Evolutionary conservation across 2,329 filamentous ascomycete species (phyloP), one percentile per base, ranked within the genome.

Genomic region (Paracamarosporium sp.): DNA sequence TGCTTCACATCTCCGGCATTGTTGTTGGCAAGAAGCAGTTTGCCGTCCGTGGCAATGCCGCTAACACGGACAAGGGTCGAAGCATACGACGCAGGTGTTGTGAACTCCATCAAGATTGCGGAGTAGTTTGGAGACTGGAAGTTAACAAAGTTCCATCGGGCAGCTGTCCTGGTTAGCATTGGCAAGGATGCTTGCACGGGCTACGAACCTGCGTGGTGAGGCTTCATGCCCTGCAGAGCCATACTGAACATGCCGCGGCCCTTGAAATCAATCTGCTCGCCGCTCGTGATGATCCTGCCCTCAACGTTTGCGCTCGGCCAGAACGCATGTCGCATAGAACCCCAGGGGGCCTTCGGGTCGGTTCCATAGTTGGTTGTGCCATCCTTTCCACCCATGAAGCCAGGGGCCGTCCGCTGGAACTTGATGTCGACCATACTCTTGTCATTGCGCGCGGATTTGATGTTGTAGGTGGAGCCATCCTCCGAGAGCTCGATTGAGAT

Each of bases 221-320:
- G 95, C 85, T 99, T 99, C 94, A 98, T 98, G 76, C 93, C 95
- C 81, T 98, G 95, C 50, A 98, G 81, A 38, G 92, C 93, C 76
- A 95, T 90, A 65, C 90, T 84, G 79, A 93, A 94, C 70, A 96
- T 82, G 30, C 88, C 93, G 62, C 83, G 86, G 56, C 94, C 94
- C 71, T 87, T 89, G 76, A 97, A 88, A 75, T 97, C 89, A 61
- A 97, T 83, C 35, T 90, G 87, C 46, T 92, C 92, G 31, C 92
- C 88, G 69, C 90, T 86, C 59, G 93, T 96, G 62, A 91, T 87
- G 76, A 98, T 92, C 65, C 85, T 91, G 50, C 95, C 95, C 77
- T 94, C 90, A 12, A 90, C 87, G 45, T 82, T 83, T 78, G 91
- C 95, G 65, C 93, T 86, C 30, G 95, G 93, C 95, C 95, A 99